Conservation (phyloP, 228 moss, liverwort and hornwort genomes). For the Sphagnum fallax region DNA sequence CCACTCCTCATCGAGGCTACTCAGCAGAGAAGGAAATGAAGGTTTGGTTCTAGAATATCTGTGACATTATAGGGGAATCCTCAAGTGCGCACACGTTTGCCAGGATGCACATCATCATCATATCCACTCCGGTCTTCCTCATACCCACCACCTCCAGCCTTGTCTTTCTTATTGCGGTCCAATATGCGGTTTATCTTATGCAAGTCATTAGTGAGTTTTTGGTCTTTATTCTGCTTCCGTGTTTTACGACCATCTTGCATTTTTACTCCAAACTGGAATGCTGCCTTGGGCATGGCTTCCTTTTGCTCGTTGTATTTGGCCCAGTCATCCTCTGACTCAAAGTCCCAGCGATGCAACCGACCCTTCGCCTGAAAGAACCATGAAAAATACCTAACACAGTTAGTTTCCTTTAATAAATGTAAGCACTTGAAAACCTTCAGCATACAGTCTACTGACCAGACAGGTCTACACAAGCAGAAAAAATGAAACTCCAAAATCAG, state of each 20-base stretch:
- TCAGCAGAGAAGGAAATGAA: no score
- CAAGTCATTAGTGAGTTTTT: conserved; percentile 95
- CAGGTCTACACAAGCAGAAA: no score
- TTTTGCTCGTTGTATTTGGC: conserved; percentile 99
- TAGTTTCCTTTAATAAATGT: no score
- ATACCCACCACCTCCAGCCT: conserved; percentile 57
- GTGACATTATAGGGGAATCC: no score
- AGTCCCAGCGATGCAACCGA: conserved; percentile 95
- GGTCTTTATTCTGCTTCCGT: conserved; percentile 97
- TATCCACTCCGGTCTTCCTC: conserved; percentile 55
- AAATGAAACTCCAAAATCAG: no score
- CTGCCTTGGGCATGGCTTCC: conserved; percentile 99
- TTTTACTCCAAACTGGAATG: conserved; percentile 98
- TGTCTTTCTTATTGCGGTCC: conserved; percentile 91
- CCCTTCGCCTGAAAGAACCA: conserved; percentile 73
- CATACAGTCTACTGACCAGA: no score
- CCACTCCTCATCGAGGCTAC: no score
- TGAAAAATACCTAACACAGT: not conserved
- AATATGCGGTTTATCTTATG: conserved; percentile 97
- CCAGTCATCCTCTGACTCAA: conserved; percentile 98
- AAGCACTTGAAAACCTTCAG: no score
- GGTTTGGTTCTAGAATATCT: no score
- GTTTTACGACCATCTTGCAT: conserved; percentile 99
- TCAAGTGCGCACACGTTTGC: conserved; percentile 25
- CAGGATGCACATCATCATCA: conserved; percentile 38